Evolutionary conservation across 2,329 filamentous ascomycete species (phyloP), one percentile per base, ranked within the genome.

Genomic region (Sphaceloma murrayae): DNA sequence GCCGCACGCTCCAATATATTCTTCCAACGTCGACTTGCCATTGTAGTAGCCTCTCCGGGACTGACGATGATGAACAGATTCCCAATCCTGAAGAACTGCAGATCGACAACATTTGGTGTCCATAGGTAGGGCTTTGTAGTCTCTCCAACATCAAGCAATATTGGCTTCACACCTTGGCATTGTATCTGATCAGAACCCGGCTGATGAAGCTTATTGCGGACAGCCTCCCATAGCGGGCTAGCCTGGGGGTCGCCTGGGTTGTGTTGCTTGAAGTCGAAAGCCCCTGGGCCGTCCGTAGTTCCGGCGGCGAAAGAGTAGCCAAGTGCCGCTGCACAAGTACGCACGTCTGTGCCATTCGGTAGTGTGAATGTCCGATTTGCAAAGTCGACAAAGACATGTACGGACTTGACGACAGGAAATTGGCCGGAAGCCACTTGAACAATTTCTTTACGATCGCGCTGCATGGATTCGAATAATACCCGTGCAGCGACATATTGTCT

Each of bases 281-380:
- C 79, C 1, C 89, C 89, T 0, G 89, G 88, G 4, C 89, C 86
- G 59, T 96, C 89, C 0, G 85, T 85, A 0, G 89, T 96, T 8
- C 89, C 89, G 1, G 85, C 89, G 0, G 89, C 89, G 58, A 96
- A 96, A 0, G 84, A 88, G 59, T 91, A 94, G 4, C 89, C 89
- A 48, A 96, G 67, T 0, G 87, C 86, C 0, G 88, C 88, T 3
- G 87, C 81, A 54, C 89, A 96, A 0, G 88, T 94, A 39, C 66
- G 70, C 5, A 79, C 83, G 21, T 65, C 65, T 2, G 76, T 77
- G 34, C 84, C 83, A 53, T 94, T 86, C 0, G 80, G 73, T 1
- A 88, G 76, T 2, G 67, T 62, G 57, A 95, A 94, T 1, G 72
- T 72, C 59, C 80, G 91, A 54, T 75, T 76, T 4, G 80, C 77